Percentiles rank a stretch among this genome's conserved stretches.
Evolutionary conservation across 1,284 basidiomycete genomes (phyloP).

Genomic region (Naganishia sp.): DNA sequence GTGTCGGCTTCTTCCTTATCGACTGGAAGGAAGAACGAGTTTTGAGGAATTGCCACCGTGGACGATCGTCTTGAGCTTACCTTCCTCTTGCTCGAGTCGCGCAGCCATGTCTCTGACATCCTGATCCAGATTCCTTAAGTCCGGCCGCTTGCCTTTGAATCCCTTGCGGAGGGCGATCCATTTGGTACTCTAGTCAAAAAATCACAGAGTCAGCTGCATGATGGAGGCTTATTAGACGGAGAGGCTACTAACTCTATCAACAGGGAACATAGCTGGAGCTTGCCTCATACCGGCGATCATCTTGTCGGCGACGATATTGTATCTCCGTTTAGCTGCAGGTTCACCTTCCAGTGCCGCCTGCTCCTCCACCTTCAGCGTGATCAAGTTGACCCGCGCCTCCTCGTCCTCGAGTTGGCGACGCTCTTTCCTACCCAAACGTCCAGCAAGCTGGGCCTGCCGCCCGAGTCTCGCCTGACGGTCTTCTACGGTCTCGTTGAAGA

Average conservation of each 20-base stretch:
- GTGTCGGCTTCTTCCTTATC: conserved; percentile 6
- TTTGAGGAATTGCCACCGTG: neutral
- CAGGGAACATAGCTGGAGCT: conserved; percentile 77
- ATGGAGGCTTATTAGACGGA: neutral
- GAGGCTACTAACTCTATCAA: conserved; percentile 63
- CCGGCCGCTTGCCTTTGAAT: conserved; percentile 6
- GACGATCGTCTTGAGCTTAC: neutral
- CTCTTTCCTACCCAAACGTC: conserved; percentile 19
- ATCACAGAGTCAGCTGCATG: neutral
- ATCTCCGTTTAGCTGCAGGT: conserved; percentile 57
- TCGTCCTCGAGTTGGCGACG: conserved; percentile 13
- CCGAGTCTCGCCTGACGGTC: conserved; percentile 11
- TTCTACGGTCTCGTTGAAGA: conserved; percentile 1
- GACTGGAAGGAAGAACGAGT: neutral
- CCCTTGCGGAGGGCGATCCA: conserved; percentile 20
- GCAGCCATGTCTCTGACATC: conserved; percentile 27
- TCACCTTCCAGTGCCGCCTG: conserved; percentile 53
- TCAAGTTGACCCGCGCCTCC: conserved; percentile 23
- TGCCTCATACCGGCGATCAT: conserved; percentile 85
- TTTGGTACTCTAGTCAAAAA: conserved; percentile 13
- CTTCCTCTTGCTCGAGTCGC: conserved; percentile 8
- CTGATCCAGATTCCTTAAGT: conserved; percentile 24
- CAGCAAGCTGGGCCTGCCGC: conserved; percentile 2
- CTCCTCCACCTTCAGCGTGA: conserved; percentile 28
- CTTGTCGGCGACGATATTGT: conserved; percentile 80